Evolutionary conservation across 805 yeast species (phyloP), one percentile per base, ranked within the genome.

Genomic region (Wickerhamiella slavikovae): DNA sequence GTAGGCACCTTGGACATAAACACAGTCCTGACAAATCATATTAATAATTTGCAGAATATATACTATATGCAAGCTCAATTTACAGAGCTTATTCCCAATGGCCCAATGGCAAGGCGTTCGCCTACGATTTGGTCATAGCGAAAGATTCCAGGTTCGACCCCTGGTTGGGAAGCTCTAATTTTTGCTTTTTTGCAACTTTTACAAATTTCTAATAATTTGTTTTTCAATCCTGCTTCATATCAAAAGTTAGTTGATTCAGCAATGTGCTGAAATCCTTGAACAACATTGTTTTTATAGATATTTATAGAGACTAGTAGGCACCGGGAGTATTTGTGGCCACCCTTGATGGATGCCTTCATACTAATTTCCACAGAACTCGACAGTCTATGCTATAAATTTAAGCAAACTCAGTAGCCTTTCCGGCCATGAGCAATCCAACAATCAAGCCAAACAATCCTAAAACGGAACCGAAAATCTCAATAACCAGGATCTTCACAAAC

Each of bases 341-440:
- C n/a, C n/a, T n/a, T n/a, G n/a, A n/a, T n/a, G n/a, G n/a, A n/a
- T n/a, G n/a, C n/a, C n/a, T n/a, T n/a, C n/a, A n/a, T n/a, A n/a
- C n/a, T n/a, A n/a, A n/a, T n/a, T n/a, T n/a, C n/a, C n/a, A n/a
- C n/a, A n/a, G n/a, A n/a, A n/a, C n/a, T n/a, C 9, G 21, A 18
- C 21, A 10, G 21, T 7, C 6, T 18, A 6, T 18, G 9, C 10
- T 7, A 18, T 18, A 18, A 18, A 7, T 7, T 10, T 18, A 18
- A 10, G 21, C 21, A 54, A 83, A 80, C 48, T 85, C 96, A 32
- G 62, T 70, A 19, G 96, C 95, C 55, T 80, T 85, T 40, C 79
- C 91, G 25, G 95, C 89, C 95, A 89, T 89, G 54, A 89, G 66
- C 44, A 89, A 67, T 28, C 98, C 98, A 31, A 89, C 94, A 58